Base-by-base conservation (phyloP, 352 stramenopile genomes). In the Pythium angustatum region DNA sequence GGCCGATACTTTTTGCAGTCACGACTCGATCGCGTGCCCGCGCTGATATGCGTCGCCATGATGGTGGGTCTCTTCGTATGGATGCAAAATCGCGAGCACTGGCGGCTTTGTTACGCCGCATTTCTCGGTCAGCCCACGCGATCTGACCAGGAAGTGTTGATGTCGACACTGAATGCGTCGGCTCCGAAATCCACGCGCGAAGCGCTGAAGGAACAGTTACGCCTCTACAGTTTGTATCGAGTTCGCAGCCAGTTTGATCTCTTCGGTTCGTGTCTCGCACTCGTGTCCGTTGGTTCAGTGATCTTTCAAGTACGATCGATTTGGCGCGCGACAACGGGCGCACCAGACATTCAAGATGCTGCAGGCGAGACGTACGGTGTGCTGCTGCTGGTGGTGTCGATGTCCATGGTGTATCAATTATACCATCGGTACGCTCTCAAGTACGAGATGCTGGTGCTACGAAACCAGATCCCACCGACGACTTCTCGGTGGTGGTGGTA, bases 221-320 rank as follows among this genome's bases (percentile, higher is more conserved):
- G 43, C 5, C 15, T 64, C 19, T 58, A 64, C 28, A 51, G 55
- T 44, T 41, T 66, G 33, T 64, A 68, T 34, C 57, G 30, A 24
- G 22, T 64, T 3, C 57, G 57, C 44, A 67, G 58, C 30, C 62
- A 69, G 19, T 69, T 44, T 22, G 62, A 69, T 55, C 31, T 69
- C 11, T 27, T 69, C 14, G 54, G 64, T 12, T 33, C 58, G 9
- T 40, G 58, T 34, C 51, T 71, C 43, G 64, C 57, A 38, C 21
- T 54, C 14, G 48, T 85, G 2, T 88, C 79, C 0, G 71, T 85
- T 1, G 14, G 71, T 15, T 62, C 66, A 7, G 81, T 83, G 5
- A 72, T 85, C 28, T 58, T 87, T 22, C 81, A 90, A 51, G 76
- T 87, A 17, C 79, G 79, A 19, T 78, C 72, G 6, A 85, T 90